Base-by-base conservation (phyloP, 345 rosid species). In the Gossypium stocksii region DNA sequence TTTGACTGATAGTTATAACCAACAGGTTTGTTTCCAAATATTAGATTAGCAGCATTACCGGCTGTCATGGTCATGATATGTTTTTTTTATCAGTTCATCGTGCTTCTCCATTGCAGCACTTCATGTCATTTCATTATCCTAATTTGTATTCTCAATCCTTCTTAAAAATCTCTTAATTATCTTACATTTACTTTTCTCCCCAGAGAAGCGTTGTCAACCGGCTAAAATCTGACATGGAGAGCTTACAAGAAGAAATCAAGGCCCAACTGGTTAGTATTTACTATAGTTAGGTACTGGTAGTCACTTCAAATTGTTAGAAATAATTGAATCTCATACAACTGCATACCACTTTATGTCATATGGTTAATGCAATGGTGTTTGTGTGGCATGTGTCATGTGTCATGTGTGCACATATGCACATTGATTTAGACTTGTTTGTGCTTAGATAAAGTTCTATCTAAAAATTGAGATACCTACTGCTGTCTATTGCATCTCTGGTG, bases 161-260 rank as follows among this genome's bases (percentile, higher is more conserved):
- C 48, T 25, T 7, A 43, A 11, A 51, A 48, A 1, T 25, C 48
- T 25, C 14, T 59, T 75, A 67, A 16, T 63, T 54, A 59, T 59
- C 60, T 56, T 13, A 29, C 8, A 25, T 22, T 4, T 25, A 2
- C 27, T 81, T 63, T 80, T 72, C 81, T 66, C 65, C 72, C 66
- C 90, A 93, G 99, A 89, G 99, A 90, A 82, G 89, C 79, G 79
- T 80, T 86, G 94, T 93, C 86, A 90, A 93, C 88, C 96, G 89
- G 84, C 88, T 95, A 70, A 95, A 95, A 78, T 90, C 85, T 72
- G 97, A 95, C 76, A 89, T 91, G 92, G 97, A 86, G 80, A 83
- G 77, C 77, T 87, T 95, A 78, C 91, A 89, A 61, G 91, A 86
- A 77, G 97, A 95, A 79, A 89, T 95, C 81, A 91, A 84, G 76